Percentiles rank a stretch among this genome's conserved stretches.
These are phyloP conservation scores for Saturnispora ahearnii DNA, from an alignment of 805 yeast species.

Conservation along the genomic window DNA sequence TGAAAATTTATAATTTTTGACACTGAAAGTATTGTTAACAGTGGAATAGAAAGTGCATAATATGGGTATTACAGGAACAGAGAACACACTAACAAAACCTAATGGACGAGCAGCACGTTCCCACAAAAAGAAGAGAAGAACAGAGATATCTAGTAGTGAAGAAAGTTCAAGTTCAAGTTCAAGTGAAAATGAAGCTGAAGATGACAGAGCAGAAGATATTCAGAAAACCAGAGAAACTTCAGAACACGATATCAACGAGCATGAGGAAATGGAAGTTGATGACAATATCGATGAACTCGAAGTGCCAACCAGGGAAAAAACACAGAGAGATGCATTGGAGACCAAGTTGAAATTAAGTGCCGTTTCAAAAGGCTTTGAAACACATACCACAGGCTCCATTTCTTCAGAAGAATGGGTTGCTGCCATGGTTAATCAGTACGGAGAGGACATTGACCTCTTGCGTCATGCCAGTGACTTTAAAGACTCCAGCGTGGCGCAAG, in stretches of 20 bases:
- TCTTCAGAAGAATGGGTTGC: constrained; percentile 9
- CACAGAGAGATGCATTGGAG: constrained; percentile 2
- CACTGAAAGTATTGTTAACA: neutral
- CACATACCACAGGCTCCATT: neutral
- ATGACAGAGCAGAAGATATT: constrained; percentile 5
- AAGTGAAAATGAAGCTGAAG: constrained; percentile 10
- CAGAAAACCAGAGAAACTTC: constrained; percentile 5
- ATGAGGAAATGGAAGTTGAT: neutral
- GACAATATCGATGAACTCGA: neutral
- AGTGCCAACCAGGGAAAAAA: neutral
- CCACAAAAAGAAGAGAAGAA: constrained; percentile 74
- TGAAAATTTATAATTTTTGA: neutral
- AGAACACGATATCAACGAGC: neutral
- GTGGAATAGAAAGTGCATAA: neutral
- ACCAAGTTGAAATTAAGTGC: constrained; percentile 4
- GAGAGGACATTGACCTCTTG: constrained; percentile 50
- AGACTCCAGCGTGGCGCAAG: constrained; percentile 19
- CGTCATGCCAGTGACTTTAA: constrained; percentile 57
- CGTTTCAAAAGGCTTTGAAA: neutral
- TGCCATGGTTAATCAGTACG: constrained; percentile 45
- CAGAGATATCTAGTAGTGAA: constrained; percentile 51
- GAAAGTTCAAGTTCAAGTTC: constrained; percentile 20
- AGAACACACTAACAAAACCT: neutral
- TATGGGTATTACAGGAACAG: neutral
- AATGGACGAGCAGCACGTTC: constrained; percentile 22